Evolutionary conservation across 257 asterid species (phyloP), one percentile per base, ranked within the genome.

Genomic region (Cruciata laevipes): DNA sequence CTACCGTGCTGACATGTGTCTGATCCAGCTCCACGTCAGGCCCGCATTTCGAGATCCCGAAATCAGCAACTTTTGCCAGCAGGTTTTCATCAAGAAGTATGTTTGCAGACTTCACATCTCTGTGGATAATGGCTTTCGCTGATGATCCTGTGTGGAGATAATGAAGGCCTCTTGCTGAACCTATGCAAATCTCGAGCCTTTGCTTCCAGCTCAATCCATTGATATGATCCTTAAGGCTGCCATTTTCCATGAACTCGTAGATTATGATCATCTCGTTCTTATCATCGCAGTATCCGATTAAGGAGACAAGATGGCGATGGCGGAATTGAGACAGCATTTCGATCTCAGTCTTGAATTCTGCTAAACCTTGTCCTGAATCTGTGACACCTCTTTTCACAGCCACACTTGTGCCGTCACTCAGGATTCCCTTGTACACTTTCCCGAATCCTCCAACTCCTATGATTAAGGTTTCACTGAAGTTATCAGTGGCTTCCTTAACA

Each of bases 401-500:
- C 67, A 81, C 83, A 20, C 33, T 61, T 6, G 77, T 78, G 35
- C 73, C 82, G 55, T 81, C 83, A 37, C 47, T 72, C 69, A 81
- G 57, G 44, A 73, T 37, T 25, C 85, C 85, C 51, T 66, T 72
- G 77, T 78, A 75, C 35, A 81, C 85, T 63, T 72, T 81, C 5
- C 85, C 85, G 16, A 77, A 81, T 38, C 85, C 85, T n/a, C 85
- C 85, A 38, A 77, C 49, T 18, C 85, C 85, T 7, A 81, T 73
- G 3, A 78, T 65, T 61, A 63, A 62, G 13, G 62, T 68, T 37
- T 81, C 83, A 30, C 73, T 69, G 68, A 81, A 81, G 61, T 72
- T 70, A 53, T 78, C 75, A 1, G 85, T 81, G 3, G 79, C 85
- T 70, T 75, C 83, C 13, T 63, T 70, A 67, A 81, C 71, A 20